Conservation (phyloP, 768 basidiomycete genomes). For the Kwoniella dendrophila region DNA sequence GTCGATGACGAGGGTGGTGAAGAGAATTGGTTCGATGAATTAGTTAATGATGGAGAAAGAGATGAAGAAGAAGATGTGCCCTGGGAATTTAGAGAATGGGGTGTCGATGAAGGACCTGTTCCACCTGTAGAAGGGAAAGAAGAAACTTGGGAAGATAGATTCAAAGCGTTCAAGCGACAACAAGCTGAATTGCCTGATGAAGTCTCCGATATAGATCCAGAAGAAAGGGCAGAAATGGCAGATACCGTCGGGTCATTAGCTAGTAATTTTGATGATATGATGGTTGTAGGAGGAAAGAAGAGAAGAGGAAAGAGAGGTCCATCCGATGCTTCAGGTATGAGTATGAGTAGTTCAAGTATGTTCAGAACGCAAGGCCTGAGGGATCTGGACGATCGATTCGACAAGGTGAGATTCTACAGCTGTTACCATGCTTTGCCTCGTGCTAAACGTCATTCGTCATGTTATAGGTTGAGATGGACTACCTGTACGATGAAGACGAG, state of each 20-base stretch:
- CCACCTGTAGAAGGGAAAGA: constrained; percentile 49
- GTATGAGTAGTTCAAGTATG: constrained; percentile 97
- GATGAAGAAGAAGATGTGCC: constrained; percentile 37
- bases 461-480: constrained; percentile 57
- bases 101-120: constrained; percentile 30
- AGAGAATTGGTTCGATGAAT: constrained; percentile 48
- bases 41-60: constrained; percentile 43
- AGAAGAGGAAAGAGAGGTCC: constrained; percentile 66
- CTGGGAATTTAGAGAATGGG: constrained; percentile 52
- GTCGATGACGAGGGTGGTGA: constrained; percentile 59
- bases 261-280: constrained; percentile 59
- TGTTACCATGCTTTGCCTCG: background rate
- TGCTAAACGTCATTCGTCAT: background rate
- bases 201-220: constrained; percentile 57
- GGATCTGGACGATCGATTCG: constrained; percentile 88
- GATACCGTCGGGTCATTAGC: constrained; percentile 82
- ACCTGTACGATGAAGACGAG: constrained; percentile 64
- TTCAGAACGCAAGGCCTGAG: constrained; percentile 85
- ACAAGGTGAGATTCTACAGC: constrained; percentile 66
- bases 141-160: constrained; percentile 73
- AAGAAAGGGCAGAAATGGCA: constrained; percentile 58
- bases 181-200: constrained; percentile 49
- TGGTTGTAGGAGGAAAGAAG: constrained; percentile 75
- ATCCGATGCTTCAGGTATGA: constrained; percentile 89
- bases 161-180: constrained; percentile 69